A percentile compares a stretch with the other conserved stretches of the same genome.
These are phyloP conservation scores for Reutealis trisperma DNA, from an alignment of 345 rosid genomes.

Conservation along the genomic window DNA sequence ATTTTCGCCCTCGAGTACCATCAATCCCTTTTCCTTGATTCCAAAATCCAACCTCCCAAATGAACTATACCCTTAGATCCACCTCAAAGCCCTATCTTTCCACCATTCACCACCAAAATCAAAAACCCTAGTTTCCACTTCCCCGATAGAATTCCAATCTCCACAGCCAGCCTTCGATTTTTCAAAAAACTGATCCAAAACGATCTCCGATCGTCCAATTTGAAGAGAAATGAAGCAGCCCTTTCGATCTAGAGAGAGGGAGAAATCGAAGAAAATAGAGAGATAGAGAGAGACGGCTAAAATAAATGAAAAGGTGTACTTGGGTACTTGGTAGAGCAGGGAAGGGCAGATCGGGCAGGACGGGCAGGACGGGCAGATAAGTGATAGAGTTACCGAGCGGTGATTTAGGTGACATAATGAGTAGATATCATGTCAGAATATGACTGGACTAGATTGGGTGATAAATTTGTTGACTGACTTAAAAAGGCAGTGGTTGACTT, in stretches of 20 bases:
- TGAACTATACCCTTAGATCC: conserved; percentile 11
- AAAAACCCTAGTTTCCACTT: conserved; percentile 36
- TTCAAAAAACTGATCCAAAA: conserved; percentile 28
- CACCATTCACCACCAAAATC: conserved; percentile 8
- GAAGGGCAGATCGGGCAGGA: conserved; percentile 51
- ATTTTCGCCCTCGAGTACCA: conserved; percentile 38
- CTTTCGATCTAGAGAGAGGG: conserved; percentile 34
- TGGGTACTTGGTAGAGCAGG: conserved; percentile 32
- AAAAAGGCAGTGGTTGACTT: conserved; percentile 25
- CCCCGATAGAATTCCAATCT: conserved; percentile 7
- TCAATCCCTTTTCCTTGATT: conserved; percentile 28
- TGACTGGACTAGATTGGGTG: conserved; percentile 15
- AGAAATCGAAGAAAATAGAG: conserved; percentile 10
- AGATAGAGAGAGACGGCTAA: conserved; percentile 34
- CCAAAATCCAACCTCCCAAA: conserved; percentile 13
- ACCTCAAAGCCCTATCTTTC: conserved; percentile 20
- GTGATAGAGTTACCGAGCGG: conserved; percentile 28
- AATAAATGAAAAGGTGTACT: conserved; percentile 31
- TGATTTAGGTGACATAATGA: background rate
- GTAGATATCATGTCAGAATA: conserved; percentile 9
- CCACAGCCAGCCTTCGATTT: background rate
- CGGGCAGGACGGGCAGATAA: background rate
- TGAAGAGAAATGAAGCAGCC: background rate
- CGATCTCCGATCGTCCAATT: conserved; percentile 39
- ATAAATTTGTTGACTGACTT: background rate